phyloP scores from a whole-genome alignment of 768 basidiomycete species.

The Clitopilus passeckerianus region DNA sequence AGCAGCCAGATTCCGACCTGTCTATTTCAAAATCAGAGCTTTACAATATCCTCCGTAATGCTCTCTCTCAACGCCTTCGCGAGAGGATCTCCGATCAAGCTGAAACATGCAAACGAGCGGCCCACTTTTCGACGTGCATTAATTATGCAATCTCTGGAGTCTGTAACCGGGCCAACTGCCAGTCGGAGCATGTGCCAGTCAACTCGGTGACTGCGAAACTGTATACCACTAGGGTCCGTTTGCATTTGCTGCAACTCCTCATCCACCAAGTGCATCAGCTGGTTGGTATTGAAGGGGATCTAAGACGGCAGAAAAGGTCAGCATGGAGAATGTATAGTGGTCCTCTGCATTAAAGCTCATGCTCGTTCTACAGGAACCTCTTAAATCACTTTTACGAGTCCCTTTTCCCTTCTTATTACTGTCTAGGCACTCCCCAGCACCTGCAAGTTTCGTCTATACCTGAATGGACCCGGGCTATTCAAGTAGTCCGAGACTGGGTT shows the following conservation, averaged over 20 bases:
- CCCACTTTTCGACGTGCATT: constrained; percentile 35
- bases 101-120: constrained; percentile 19
- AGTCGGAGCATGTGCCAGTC: constrained; percentile 26
- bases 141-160: constrained; percentile 18
- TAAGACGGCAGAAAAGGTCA: constrained; percentile 16
- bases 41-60: constrained; percentile 13
- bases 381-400: constrained; percentile 42
- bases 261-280: constrained; percentile 32
- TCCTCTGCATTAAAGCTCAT: no score
- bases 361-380: constrained; percentile 37
- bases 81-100: constrained; percentile 25
- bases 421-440: constrained; percentile 37
- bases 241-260: constrained; percentile 45
- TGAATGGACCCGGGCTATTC: constrained; percentile 28
- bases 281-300: constrained; percentile 8
- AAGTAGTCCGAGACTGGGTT: constrained; percentile 41
- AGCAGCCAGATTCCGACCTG: background rate
- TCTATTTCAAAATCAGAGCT: constrained; percentile 12
- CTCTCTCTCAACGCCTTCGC: constrained; percentile 21
- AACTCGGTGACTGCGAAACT: constrained; percentile 17
- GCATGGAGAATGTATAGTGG: no score
- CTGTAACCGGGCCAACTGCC: constrained; percentile 30
- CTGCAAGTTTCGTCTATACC: constrained; percentile 35
- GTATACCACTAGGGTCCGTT: constrained; percentile 36
- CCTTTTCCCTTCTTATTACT: constrained; percentile 39